Conservation (phyloP, 2,329 filamentous ascomycete species). For the Aspergillus hortae region DNA sequence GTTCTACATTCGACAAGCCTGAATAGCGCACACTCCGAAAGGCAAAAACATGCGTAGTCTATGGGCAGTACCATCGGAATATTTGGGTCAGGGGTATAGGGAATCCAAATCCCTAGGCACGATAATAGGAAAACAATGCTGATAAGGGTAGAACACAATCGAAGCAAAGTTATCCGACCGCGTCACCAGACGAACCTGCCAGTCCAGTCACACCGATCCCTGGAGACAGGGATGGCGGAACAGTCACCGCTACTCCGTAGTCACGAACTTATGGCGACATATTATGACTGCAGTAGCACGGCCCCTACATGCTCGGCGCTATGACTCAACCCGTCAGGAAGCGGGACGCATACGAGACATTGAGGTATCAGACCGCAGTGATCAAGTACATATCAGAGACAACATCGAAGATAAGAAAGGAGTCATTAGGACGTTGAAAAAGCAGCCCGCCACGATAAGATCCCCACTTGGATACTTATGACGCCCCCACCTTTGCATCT, state of each 20-base stretch:
- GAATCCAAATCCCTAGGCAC: not conserved
- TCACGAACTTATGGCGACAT: not conserved
- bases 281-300: not conserved
- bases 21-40: too few species aligned
- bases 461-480: not conserved
- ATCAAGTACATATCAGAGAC: not conserved
- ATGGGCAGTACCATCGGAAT: not conserved
- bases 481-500: not conserved
- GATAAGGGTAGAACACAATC: not conserved
- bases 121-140: not conserved
- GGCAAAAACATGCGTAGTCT: too few species aligned
- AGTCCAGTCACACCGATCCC: not conserved
- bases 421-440: not conserved
- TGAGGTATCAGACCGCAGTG: not conserved
- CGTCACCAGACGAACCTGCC: not conserved
- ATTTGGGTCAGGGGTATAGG: too few species aligned
- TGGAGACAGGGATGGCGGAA: not conserved
- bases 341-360: not conserved
- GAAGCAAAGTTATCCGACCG: not conserved
- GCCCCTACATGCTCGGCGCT: not conserved
- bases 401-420: not conserved
- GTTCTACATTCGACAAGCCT: too few species aligned
- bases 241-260: not conserved
- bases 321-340: not conserved
- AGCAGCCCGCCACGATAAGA: not conserved